Evolutionary conservation across 768 basidiomycete genomes (phyloP), one percentile per base, ranked within the genome.

Genomic region (Tricholoma saponaceum): DNA sequence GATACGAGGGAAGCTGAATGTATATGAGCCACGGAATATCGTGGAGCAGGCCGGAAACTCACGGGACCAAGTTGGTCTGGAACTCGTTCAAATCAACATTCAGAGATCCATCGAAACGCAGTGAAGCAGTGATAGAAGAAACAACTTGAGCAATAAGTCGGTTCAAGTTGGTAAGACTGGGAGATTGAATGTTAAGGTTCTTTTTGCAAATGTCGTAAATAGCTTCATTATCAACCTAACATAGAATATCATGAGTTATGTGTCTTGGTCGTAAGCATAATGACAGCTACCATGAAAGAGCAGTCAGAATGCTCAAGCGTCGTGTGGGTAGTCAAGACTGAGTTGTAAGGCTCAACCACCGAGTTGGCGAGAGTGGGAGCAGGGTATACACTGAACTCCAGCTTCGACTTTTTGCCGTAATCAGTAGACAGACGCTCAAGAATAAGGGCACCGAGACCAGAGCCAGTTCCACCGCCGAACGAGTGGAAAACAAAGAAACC

Each of bases 401-500:
- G 85, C 81, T 98, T 98, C 56, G 92, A 95, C 78, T 98, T 99
- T 78, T 98, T 99, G 72, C 96, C 96, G 66, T 97, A 99, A 74
- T 99, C 96, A 58, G 89, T 90, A 16, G 95, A 95, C 53, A 99
- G 86, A 63, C 91, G 87, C 77, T 98, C 96, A 58, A 99, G 86
- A 53, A 98, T 84, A 64, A 98, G 85, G 52, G 96, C 95, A 67
- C 96, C 96, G 70, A 99, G 96, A 63, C 96, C 96, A 58, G 96
- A 99, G 61, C 96, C 96, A 61, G 96, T 98, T 75, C 96, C 96
- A 69, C 96, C 96, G 73, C 96, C 96, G 73, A 99, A 98, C 51
- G 96, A 99, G 81, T 98, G 96, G 87, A 98, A 98, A 66, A 97
- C 94, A 72, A 98, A 98, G 83, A 98, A 99, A 60, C 96, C 96